phyloP scores from a whole-genome alignment of 305 asterid genomes.

The Coffea humblotiana region DNA sequence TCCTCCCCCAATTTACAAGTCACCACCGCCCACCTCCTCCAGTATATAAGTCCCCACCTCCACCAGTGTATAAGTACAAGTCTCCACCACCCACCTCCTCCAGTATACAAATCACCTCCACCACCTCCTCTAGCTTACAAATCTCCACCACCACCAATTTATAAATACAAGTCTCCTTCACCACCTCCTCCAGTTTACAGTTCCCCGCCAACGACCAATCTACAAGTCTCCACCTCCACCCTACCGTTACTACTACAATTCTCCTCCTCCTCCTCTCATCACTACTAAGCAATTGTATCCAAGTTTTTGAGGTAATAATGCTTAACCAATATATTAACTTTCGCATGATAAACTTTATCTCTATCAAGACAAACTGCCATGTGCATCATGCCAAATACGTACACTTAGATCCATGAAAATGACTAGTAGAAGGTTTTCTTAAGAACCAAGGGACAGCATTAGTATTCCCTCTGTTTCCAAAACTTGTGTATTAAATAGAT shows the following conservation, averaged over 20 bases:
- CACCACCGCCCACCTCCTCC: not conserved
- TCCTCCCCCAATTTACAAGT: not conserved
- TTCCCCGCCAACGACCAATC: not conserved
- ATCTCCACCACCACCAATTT: not conserved
- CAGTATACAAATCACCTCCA: not conserved
- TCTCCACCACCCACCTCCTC: slow-evolving; percentile 10
- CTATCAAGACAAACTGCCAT: not conserved
- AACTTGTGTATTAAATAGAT: too few relatives aligned
- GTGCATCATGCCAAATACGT: not conserved
- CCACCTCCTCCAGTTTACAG: slow-evolving; percentile 6
- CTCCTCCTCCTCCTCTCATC: slow-evolving; percentile 13
- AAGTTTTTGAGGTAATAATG: not conserved
- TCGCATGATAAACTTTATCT: too few relatives aligned
- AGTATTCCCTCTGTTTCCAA: too few relatives aligned
- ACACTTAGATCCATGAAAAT: not conserved
- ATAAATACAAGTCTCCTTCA: too few relatives aligned
- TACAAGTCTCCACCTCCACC: slow-evolving; percentile 3
- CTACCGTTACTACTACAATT: not conserved
- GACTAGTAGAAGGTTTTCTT: too few relatives aligned
- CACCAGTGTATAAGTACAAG: not conserved
- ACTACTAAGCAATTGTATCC: not conserved
- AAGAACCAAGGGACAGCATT: too few relatives aligned
- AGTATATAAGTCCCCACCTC: not conserved
- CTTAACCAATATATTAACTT: not conserved
- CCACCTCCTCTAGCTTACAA: not conserved